Base-by-base conservation (phyloP, 2,329 filamentous ascomycete genomes). In the Alternaria conjuncta region DNA sequence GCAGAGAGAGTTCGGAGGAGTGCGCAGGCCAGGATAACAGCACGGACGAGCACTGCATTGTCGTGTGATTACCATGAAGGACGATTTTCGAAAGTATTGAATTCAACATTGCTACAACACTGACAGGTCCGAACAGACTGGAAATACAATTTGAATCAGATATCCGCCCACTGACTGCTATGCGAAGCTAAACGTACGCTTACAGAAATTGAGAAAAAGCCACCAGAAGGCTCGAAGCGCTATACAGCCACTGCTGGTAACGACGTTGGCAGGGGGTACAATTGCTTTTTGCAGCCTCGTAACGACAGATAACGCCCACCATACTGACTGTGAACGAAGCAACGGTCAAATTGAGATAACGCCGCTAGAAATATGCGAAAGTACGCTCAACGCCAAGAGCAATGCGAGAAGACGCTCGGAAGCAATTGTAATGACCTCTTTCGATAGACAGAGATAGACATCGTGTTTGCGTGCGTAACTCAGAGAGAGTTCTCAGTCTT, bases 401-500 rank as follows among this genome's bases (percentile, higher is more conserved):
- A 60, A 75, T 75, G 71, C 71, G 65, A 53, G 54, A 67, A 25
- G 28, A 51, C 64, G 50, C 57, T 50, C 62, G 28, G 45, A 44
- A 62, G 61, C 54, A 28, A 61, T 10, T 13, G 26, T 41, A 1
- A 41, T 25, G 20, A 2, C 10, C 4, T 36, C 28, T 10, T 51
- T 51, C 3, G 23, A 7, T 2, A 18, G 20, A 7, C 4, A 56
- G 6, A 43, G 15, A 5, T 1, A 28, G 20, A 21, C 26, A 2
- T 30, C 26, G n/a, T 32, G 18, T 51, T 51, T 12, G 21, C n/a
- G 23, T 15, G 47, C 23, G 18, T 4, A 12, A 25, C 51, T 73
- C 63, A 79, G 11, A 79, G 60, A 21, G 76, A 71, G 57, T 80
- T 80, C 71, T 84, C 83, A 2, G 82, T 67, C 51, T 78, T 73